Percentiles rank a stretch among this genome's conserved stretches.
phyloP scores from a whole-genome alignment of 768 basidiomycete species.

The Phaeolepiota aurea region DNA sequence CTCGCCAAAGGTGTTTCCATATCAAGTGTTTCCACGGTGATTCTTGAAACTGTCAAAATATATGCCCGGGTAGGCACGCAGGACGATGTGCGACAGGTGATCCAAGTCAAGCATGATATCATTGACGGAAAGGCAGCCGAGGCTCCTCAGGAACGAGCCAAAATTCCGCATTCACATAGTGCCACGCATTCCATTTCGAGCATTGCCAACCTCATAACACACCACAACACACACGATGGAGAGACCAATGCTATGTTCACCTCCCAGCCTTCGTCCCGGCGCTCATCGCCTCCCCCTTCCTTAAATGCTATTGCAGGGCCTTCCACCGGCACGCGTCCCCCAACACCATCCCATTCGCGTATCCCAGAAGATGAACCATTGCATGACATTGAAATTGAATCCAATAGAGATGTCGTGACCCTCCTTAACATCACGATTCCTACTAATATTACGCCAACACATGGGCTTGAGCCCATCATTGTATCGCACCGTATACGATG shows the following conservation, averaged over 20 bases:
- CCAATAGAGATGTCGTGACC: conserved; percentile 45
- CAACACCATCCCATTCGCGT: conserved; percentile 1
- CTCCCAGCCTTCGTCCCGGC: conserved; percentile 3
- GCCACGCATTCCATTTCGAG: not conserved
- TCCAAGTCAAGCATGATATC: conserved; percentile 62
- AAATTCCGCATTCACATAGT: conserved; percentile 6
- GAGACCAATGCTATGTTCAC: not conserved
- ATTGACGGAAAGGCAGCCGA: conserved; percentile 46
- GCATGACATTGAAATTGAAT: not conserved
- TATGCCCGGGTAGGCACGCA: conserved; percentile 44
- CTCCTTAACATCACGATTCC: conserved; percentile 57
- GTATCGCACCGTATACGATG: conserved; percentile 77
- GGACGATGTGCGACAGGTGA: conserved; percentile 54
- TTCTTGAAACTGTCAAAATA: conserved; percentile 71
- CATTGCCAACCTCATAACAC: not conserved
- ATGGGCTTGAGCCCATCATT: conserved; percentile 65
- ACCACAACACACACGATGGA: not conserved
- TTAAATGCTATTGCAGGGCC: not conserved
- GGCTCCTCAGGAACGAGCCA: conserved; percentile 15
- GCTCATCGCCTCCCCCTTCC: conserved; percentile 2
- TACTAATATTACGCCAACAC: conserved; percentile 55
- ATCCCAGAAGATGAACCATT: not conserved
- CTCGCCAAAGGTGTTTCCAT: conserved; percentile 79
- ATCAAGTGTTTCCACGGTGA: conserved; percentile 50
- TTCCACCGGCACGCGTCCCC: conserved; percentile 1